phyloP scores from a whole-genome alignment of 2,329 filamentous ascomycete genomes.

The Colletotrichum sp. region DNA sequence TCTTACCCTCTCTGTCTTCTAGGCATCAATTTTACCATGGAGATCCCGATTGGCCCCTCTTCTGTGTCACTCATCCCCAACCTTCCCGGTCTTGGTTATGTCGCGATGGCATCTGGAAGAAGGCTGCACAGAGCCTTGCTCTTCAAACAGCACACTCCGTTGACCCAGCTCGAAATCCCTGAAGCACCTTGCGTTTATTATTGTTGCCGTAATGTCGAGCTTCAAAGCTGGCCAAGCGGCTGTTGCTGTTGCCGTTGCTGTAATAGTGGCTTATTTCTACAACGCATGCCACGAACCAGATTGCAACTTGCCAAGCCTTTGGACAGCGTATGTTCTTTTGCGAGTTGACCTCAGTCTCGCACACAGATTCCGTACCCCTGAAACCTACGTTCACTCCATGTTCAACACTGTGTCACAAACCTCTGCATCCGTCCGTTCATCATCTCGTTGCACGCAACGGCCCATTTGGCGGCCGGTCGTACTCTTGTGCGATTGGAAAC shows the following conservation, averaged over 20 bases:
- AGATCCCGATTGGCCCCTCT: slow-evolving; percentile 1
- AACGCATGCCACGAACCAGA: neutral
- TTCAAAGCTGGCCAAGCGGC: neutral
- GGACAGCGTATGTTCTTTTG: neutral
- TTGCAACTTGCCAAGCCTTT: neutral
- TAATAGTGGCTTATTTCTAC: neutral
- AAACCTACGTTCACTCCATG: neutral
- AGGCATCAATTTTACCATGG: neutral
- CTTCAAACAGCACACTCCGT: neutral
- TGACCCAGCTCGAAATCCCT: neutral
- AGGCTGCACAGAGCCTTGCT: neutral
- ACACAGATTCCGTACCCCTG: neutral
- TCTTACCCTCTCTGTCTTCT: neutral
- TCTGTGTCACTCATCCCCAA: neutral
- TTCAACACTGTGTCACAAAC: neutral
- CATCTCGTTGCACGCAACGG: neutral
- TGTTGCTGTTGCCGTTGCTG: neutral
- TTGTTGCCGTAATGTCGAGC: neutral
- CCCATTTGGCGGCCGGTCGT: neutral
- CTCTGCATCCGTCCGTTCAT: neutral
- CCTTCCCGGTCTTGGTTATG: neutral
- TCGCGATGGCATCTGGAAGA: neutral
- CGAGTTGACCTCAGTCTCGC: neutral
- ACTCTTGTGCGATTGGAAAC: neutral
- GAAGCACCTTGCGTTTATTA: neutral